Percentiles rank a stretch among this genome's conserved stretches.
These are phyloP conservation scores for Thelonectria olida DNA, from an alignment of 2,329 filamentous ascomycete genomes.

Conservation along the genomic window DNA sequence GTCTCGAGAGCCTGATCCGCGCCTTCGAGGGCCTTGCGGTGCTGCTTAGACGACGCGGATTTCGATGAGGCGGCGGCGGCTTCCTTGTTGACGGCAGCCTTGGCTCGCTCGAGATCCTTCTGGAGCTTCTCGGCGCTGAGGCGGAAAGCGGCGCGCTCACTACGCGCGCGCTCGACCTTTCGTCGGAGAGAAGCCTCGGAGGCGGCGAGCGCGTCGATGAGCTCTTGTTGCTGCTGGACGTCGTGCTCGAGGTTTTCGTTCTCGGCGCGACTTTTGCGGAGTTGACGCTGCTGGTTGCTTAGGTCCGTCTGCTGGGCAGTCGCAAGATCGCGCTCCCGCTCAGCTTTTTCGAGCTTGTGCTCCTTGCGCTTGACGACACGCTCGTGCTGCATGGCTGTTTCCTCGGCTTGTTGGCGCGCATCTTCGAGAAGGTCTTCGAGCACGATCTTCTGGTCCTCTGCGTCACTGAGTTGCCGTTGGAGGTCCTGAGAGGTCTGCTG, in stretches of 20 bases:
- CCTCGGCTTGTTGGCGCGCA: conserved; percentile 61
- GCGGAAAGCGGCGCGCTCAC: conserved; percentile 68
- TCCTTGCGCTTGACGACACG: conserved; percentile 54
- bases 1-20: conserved; percentile 65
- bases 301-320: conserved; percentile 49
- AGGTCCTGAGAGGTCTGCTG: conserved; percentile 56
- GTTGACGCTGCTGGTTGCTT: conserved; percentile 64
- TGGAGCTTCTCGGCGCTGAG: conserved; percentile 64
- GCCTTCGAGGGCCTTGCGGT: conserved; percentile 43
- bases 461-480: conserved; percentile 62
- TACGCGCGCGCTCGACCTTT: conserved; percentile 76
- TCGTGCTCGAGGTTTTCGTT: conserved; percentile 77
- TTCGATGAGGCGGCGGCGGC: conserved; percentile 25
- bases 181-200: conserved; percentile 69
- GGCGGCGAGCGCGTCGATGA: conserved; percentile 64
- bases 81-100: conserved; percentile 50
- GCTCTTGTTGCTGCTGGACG: conserved; percentile 73
- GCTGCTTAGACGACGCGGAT: conserved; percentile 21
- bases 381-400: conserved; percentile 54
- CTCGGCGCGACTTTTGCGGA: conserved; percentile 71
- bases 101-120: conserved; percentile 58
- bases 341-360: conserved; percentile 61
- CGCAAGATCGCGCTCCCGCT: conserved; percentile 55
- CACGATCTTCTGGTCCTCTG: conserved; percentile 67
- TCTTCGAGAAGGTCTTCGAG: conserved; percentile 68